phyloP scores from a whole-genome alignment of 208 protist genomes.

The Leishmania braziliensis region DNA sequence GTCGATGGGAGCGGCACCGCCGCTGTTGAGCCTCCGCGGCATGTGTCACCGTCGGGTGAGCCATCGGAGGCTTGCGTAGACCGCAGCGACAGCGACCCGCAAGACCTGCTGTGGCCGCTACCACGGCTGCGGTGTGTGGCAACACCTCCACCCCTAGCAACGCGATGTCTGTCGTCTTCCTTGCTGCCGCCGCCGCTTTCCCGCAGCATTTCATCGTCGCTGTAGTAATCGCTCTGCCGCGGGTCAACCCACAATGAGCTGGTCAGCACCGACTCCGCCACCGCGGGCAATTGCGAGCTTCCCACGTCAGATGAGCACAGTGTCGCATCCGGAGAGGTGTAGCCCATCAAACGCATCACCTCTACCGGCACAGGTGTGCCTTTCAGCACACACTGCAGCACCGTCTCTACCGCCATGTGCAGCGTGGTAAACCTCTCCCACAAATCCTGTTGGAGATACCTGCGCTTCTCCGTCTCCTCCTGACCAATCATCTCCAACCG shows the following conservation, averaged over 20 bases:
- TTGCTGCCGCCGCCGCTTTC: background rate
- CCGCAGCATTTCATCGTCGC: background rate
- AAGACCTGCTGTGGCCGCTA: background rate
- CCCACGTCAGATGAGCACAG: background rate
- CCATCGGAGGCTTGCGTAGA: slow-evolving; percentile 2
- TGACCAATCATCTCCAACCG: slow-evolving; percentile 33
- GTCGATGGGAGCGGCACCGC: background rate
- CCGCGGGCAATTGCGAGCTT: background rate
- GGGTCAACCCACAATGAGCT: slow-evolving; percentile 17
- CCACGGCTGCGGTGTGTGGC: background rate
- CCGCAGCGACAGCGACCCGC: slow-evolving; percentile 6
- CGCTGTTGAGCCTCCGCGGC: background rate
- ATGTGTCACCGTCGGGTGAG: slow-evolving; percentile 11
- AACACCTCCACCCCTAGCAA: background rate
- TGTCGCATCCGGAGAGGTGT: slow-evolving; percentile 3
- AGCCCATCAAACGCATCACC: slow-evolving; percentile 18
- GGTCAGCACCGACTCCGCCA: background rate
- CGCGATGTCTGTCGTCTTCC: background rate
- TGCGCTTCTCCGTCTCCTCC: slow-evolving; percentile 44
- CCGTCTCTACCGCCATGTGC: slow-evolving; percentile 19
- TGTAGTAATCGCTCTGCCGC: background rate
- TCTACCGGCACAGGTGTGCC: slow-evolving; percentile 13
- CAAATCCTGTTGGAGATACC: slow-evolving; percentile 31
- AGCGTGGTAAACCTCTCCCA: slow-evolving; percentile 23
- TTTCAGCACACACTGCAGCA: slow-evolving; percentile 15